Conservation (phyloP, 208 protist genomes). For the Trypanosoma boissoni region DNA sequence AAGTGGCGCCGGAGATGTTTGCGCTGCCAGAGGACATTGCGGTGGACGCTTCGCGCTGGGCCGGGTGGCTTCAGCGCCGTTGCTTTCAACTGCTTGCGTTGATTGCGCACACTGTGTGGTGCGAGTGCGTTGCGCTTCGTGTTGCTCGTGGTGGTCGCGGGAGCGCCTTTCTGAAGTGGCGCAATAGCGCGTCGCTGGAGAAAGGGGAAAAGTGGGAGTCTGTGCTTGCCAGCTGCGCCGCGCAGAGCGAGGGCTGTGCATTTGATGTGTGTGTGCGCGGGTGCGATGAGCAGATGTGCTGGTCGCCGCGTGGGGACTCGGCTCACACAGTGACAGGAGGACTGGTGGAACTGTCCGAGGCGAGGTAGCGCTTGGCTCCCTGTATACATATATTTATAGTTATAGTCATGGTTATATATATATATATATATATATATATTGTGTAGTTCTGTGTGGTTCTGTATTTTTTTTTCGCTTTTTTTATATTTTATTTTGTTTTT, state of each 20-base stretch:
- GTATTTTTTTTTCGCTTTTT: conserved; percentile 2
- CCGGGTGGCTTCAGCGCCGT: conserved; percentile 29
- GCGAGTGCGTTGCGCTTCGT: conserved; percentile 24
- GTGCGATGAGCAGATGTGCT: conserved; percentile 25
- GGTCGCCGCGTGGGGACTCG: conserved; percentile 4
- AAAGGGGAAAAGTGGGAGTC: conserved; percentile 30
- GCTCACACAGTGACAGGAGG: neutral
- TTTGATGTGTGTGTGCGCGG: conserved; percentile 15
- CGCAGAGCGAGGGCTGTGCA: neutral
- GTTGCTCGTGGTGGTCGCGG: conserved; percentile 3
- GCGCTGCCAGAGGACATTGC: neutral
- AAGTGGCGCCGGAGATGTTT: conserved; percentile 24
- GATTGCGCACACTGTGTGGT: conserved; percentile 38
- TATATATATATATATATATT: neutral
- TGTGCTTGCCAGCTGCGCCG: neutral
- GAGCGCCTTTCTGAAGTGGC: conserved; percentile 13
- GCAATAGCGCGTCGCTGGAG: conserved; percentile 14
- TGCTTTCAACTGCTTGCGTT: conserved; percentile 32
- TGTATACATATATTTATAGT: too few species aligned
- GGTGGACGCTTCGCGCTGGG: neutral
- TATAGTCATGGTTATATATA: too few species aligned
- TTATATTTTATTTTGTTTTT: neutral
- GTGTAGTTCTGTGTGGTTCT: neutral
- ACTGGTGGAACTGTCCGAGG: conserved; percentile 3
- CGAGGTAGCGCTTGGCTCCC: too few species aligned